phyloP scores from a whole-genome alignment of 2,329 filamentous ascomycete genomes.

The Sarocladium brachiariae region DNA sequence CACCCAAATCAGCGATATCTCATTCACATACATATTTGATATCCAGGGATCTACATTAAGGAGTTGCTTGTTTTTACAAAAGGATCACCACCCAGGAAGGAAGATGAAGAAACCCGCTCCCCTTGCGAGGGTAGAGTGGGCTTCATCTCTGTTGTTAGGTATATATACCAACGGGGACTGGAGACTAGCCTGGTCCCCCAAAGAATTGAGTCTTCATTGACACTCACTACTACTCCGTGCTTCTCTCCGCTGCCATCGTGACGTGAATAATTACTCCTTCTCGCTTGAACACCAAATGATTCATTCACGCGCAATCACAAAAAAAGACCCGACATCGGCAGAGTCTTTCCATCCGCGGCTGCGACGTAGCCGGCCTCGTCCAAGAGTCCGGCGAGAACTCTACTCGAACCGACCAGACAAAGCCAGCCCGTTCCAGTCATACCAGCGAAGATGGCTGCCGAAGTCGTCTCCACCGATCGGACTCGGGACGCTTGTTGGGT shows the following conservation, averaged over 20 bases:
- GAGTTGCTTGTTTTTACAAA: neutral
- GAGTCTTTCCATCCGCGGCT: too few species aligned
- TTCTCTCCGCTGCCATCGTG: neutral
- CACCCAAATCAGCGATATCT: neutral
- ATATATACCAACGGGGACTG: neutral
- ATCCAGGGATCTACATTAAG: neutral
- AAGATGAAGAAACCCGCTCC: neutral
- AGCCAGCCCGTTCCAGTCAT: neutral
- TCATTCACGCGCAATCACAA: too few species aligned
- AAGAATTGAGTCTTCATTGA: neutral
- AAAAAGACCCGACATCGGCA: neutral
- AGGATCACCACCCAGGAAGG: neutral
- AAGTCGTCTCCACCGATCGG: slow-evolving; percentile 1
- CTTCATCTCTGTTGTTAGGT: neutral
- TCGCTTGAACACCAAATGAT: too few species aligned
- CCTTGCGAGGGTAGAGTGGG: neutral
- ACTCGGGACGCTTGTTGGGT: neutral
- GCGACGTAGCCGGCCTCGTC: neutral
- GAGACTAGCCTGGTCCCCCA: neutral
- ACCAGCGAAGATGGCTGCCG: neutral
- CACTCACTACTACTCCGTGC: neutral
- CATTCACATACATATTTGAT: slow-evolving; percentile 2
- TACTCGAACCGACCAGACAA: too few species aligned
- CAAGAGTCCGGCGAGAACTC: neutral
- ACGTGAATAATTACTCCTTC: too few species aligned